Base-by-base conservation (phyloP, 2,329 filamentous ascomycete genomes). In the Cercospora sojina region DNA sequence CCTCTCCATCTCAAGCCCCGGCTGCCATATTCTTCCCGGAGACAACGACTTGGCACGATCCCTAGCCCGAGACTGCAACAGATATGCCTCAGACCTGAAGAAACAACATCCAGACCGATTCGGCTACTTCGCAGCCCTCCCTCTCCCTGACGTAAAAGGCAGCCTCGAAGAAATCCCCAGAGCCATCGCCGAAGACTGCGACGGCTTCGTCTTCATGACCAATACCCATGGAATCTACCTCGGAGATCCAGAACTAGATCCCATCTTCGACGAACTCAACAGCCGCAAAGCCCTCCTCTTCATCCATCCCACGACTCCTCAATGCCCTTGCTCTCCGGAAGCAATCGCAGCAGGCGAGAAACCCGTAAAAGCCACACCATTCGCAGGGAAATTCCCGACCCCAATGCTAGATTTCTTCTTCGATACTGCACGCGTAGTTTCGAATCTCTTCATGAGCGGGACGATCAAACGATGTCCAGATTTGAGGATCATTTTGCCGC, bases 181-280 rank as follows among this genome's bases (percentile, higher is more conserved):
- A 2, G 80, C 79, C 1, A 73, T 81, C 2, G 74, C 77, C 9
- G 77, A 82, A 31, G 79, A 81, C 6, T 82, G 81, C 0, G 83
- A 86, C 67, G 85, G 85, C 1, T 81, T 86, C 57, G 80, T 79
- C 0, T 70, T 87, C 4, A 69, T 84, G 71, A 84, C 85, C 1
- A 87, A 87, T 65, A 80, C 80, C 25, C 81, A 85, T 56, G 85
- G 85, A 5, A 70, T 80, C 12, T 87, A 87, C 70, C 74, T 86
- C 0, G 85, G 85, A 3, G 80, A 84, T 66, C 66, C 75, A 0
- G 70, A 68, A 1, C 78, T 87, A 29, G 79, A 82, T 23, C 74
- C 77, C 0, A 76, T 87, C 12, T 86, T 84, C 67, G 77, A 80
- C 1, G 81, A 80, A 38, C 73, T 87, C 27, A 82, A 86, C 62